Base-by-base conservation (phyloP, 2,329 filamentous ascomycete genomes). In the Colletotrichum limetticola region DNA sequence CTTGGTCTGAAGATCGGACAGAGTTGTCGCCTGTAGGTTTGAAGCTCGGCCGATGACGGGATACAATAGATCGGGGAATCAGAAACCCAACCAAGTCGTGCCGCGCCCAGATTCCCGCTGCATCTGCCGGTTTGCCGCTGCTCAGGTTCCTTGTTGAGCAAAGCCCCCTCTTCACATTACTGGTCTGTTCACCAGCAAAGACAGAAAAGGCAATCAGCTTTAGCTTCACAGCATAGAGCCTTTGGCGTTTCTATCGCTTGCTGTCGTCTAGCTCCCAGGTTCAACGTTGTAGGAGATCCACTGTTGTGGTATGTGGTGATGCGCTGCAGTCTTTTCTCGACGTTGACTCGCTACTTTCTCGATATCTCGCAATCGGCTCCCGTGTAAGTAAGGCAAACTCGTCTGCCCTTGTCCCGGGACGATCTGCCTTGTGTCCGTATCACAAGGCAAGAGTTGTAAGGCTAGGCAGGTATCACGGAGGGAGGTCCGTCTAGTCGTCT, bases 141-240 rank as follows among this genome's bases (percentile, higher is more conserved):
- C 55, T 49, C 22, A 22, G 12, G 19, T 46, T 53, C 19, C 16
- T 12, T 58, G 11, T 56, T 16, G 8, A 57, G 14, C 46, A 42
- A 42, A 42, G 32, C 9, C 42, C 46, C 60, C 35, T 53, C 28
- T 66, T 61, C 35, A n/a, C 60, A 69, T 28, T 35, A 49, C 28
- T 30, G 26, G 9, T 8, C 28, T 59, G 19, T 30, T 24, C 28
- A 53, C 53, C 55, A 66, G 35, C 22, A 24, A 52, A 37, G 19
- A 64, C 53, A n/a, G 19, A 58, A 70, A 59, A 70, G 67, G 53
- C 53, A 66, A 37, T 52, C 24, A n/a, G 30, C 53, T 66, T 66
- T 63, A n/a, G 28, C n/a, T 55, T 63, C 35, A 32, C 35, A 37
- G 46, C 46, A 63, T 53, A 14, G 16, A 37, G 61, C n/a, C 30